Evolutionary conservation across 495 filamentous ascomycete species (phyloP).

Genomic region (Emericellopsis terricola): DNA sequence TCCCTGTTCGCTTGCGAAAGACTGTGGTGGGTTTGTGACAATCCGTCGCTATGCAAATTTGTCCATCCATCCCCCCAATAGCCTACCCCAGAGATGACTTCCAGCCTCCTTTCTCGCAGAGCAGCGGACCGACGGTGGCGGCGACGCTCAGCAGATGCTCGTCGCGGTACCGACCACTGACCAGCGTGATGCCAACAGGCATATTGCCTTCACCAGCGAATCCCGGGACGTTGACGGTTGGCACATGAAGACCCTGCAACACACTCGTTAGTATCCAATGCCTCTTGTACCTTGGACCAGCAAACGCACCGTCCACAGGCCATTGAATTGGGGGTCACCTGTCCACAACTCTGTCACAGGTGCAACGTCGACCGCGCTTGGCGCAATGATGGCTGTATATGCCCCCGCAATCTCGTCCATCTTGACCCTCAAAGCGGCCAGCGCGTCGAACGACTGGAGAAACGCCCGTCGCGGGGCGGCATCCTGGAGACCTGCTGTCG

Average conservation of each 20-base stretch:
- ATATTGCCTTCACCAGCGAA: constrained; percentile 28
- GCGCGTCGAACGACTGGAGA: not conserved
- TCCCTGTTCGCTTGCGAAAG: too few species aligned
- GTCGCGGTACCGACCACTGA: constrained; percentile 26
- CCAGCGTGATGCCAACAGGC: constrained; percentile 29
- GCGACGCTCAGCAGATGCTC: constrained; percentile 21
- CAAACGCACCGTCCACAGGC: constrained; percentile 13
- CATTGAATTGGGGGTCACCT: constrained; percentile 6
- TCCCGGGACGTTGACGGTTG: constrained; percentile 29
- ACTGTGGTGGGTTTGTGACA: too few species aligned
- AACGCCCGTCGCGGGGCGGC: not conserved
- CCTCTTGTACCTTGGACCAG: not conserved
- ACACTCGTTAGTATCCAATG: not conserved
- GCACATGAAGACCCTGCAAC: constrained; percentile 23
- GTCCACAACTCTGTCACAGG: not conserved
- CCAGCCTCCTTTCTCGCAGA: constrained; percentile 25
- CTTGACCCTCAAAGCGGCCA: not conserved
- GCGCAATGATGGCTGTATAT: not conserved
- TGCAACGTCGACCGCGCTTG: not conserved
- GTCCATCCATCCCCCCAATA: too few species aligned
- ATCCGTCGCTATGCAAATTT: too few species aligned
- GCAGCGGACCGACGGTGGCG: constrained; percentile 19
- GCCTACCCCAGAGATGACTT: too few species aligned
- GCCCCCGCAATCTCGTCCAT: not conserved
- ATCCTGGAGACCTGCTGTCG: not conserved